Base-by-base conservation (phyloP, 257 asterid species). In the Leonotis leonurus region DNA sequence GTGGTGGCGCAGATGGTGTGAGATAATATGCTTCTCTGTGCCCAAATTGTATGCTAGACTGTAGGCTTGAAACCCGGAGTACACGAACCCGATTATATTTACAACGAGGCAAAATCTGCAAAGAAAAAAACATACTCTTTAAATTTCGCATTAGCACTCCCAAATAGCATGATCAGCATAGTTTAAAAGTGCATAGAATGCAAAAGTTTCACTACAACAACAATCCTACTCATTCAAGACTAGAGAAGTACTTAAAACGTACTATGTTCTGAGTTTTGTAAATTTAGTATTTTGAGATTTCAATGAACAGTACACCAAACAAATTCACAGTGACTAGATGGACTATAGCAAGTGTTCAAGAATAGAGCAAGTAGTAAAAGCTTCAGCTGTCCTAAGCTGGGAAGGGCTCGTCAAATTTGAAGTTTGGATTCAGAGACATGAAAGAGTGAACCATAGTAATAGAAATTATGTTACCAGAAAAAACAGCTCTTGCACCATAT, bases 101-200 rank as follows among this genome's bases (percentile, higher is more conserved):
- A 90, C 85, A 25, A 78, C 82, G 14, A 90, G 80, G 55, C 91
- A 79, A 67, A 71, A 91, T 71, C 96, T 91, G 82, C 73, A 53
- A 24, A 61, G 5, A 20, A 33, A 46, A 45, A 13, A 53, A 65
- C 1, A 20, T 44, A 46, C 1, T 21, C 20, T 3, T 24, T 1
- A 33, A 56, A 29, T 17, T 32, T 25, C 7, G 2, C 60, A 67
- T 67, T 50, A 56, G 60, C 12, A 53, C 16, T 50, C 27, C 13
- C 36, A 59, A 12, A 43, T 26, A 53, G n/a, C 33, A 59, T 8
- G 36, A 65, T 22, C 25, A 75, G 9, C n/a, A 44, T 52, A 64
- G 58, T 16, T 22, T 45, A 64, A 22, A 48, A 8, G 22, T 37
- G 8, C 8, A 49, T n/a, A n/a, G n/a, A n/a, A n/a, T n/a, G n/a